phyloP scores from a whole-genome alignment of 306 rosid genomes.

The Trifolium subterraneum region DNA sequence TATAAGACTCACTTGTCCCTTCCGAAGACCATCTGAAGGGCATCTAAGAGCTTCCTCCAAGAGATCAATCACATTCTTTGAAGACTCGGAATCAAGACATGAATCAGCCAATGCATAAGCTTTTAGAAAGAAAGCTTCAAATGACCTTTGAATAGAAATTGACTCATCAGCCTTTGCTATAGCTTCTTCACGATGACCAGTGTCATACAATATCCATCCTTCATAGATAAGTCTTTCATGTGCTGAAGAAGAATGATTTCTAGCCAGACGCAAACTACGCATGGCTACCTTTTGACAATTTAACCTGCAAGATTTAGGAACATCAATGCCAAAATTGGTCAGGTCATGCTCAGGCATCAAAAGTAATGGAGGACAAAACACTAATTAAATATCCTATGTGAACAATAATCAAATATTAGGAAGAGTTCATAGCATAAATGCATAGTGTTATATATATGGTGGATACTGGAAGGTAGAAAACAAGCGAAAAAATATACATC shows the following conservation, averaged over 20 bases:
- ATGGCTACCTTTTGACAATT: constrained; percentile 93
- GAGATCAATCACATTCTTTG: constrained; percentile 67
- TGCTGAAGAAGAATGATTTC: constrained; percentile 73
- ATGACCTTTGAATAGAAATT: constrained; percentile 82
- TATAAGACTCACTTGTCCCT: constrained; percentile 74
- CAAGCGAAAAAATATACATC: neutral
- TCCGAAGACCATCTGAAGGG: constrained; percentile 94
- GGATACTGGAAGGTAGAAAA: neutral
- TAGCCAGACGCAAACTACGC: constrained; percentile 83
- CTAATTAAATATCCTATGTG: constrained; percentile 2
- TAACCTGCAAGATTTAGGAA: constrained; percentile 56
- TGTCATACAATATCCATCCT: constrained; percentile 95
- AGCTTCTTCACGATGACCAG: constrained; percentile 91
- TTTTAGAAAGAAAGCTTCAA: constrained; percentile 93
- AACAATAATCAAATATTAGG: constrained; percentile 15
- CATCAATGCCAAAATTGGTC: constrained; percentile 13
- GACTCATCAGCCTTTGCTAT: constrained; percentile 87
- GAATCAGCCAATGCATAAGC: constrained; percentile 90
- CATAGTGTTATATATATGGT: constrained; percentile 13
- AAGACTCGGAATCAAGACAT: constrained; percentile 71
- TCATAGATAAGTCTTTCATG: constrained; percentile 89
- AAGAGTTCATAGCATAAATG: constrained; percentile 6
- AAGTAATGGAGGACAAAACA: constrained; percentile 9
- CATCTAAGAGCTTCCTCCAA: constrained; percentile 88
- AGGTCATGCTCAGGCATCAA: constrained; percentile 22